Conservation (phyloP, 2,329 filamentous ascomycete species). For the Phaeoacremonium minimum region DNA sequence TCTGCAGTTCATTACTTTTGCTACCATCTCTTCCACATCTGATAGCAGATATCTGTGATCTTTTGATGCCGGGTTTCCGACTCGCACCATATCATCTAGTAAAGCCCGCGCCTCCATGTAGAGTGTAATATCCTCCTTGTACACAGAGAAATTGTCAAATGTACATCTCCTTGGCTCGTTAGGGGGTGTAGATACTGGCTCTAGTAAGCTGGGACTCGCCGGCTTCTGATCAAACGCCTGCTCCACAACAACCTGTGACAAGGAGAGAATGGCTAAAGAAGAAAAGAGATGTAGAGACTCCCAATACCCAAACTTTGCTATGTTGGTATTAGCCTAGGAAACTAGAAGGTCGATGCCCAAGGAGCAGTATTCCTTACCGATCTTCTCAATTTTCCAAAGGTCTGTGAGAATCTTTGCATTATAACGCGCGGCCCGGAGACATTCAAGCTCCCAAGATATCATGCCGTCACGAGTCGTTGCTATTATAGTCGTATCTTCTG, state of each 20-base stretch:
- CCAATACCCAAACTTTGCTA: neutral
- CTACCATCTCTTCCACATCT: conserved; percentile 9
- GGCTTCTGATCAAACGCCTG: too few species aligned
- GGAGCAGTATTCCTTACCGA: neutral
- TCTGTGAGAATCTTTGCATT: neutral
- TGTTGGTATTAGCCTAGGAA: neutral
- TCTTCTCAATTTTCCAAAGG: neutral
- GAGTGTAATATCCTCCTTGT: too few species aligned
- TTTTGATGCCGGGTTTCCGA: neutral
- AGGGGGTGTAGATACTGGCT: too few species aligned
- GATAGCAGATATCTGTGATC: conserved; percentile 4
- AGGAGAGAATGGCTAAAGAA: neutral
- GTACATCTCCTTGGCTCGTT: too few species aligned
- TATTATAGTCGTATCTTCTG: neutral
- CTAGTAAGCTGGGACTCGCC: too few species aligned
- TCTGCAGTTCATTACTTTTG: conserved; percentile 5
- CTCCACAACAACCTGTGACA: neutral
- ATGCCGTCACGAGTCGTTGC: neutral
- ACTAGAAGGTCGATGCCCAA: neutral
- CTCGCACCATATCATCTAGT: neutral
- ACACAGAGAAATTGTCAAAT: too few species aligned
- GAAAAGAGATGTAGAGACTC: neutral
- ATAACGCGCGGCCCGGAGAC: neutral
- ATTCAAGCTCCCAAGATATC: neutral
- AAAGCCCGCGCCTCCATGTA: neutral